Evolutionary conservation across 2,329 filamentous ascomycete genomes (phyloP).

Genomic region (Aureobasidium namibiae): DNA sequence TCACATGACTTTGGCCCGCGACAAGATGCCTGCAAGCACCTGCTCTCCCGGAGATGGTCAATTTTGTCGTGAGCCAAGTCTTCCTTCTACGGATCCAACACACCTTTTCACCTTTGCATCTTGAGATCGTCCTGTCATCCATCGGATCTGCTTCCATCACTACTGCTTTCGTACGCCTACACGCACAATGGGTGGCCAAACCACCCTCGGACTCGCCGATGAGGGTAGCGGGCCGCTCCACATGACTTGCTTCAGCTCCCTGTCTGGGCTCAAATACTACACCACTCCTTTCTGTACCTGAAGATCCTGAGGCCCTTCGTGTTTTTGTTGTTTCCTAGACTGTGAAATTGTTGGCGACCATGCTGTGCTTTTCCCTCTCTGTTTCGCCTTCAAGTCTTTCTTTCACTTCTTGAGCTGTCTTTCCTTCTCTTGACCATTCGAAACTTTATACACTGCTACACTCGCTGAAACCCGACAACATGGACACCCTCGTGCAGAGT

Average conservation of each 20-base stretch:
- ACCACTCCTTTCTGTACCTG: constrained; percentile 2
- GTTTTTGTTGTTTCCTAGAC: neutral
- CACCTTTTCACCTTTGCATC: neutral
- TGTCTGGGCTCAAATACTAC: constrained; percentile 1
- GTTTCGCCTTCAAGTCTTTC: neutral
- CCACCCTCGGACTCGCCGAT: constrained; percentile 4
- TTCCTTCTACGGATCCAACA: neutral
- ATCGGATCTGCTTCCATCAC: neutral
- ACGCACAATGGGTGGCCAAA: neutral
- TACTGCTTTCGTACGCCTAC: neutral
- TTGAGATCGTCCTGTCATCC: neutral
- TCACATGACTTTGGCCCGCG: neutral
- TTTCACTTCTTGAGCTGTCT: neutral
- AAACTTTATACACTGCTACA: neutral
- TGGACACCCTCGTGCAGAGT: neutral
- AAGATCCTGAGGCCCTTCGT: neutral
- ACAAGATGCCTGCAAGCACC: neutral
- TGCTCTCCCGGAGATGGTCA: neutral
- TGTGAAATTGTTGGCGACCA: neutral
- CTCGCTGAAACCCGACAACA: neutral
- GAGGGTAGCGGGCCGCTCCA: neutral
- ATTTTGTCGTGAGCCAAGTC: neutral
- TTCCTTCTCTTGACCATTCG: neutral
- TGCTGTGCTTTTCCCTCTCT: constrained; percentile 1
- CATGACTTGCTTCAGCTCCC: constrained; percentile 8